Base-by-base conservation (phyloP, 768 basidiomycete genomes). In the Strobilomyces echinocephalus region DNA sequence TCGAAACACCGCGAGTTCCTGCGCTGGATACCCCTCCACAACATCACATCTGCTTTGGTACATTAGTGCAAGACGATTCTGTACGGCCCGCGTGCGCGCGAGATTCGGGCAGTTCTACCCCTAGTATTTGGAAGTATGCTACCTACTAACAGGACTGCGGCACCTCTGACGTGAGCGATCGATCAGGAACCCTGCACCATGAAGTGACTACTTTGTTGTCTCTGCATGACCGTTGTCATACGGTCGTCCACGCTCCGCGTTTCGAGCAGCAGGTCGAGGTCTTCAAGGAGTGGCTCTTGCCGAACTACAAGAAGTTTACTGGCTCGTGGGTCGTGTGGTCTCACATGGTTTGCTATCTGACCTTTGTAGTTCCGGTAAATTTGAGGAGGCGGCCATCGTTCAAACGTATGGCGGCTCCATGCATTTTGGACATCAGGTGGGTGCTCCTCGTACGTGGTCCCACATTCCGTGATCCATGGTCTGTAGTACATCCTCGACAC, bases 201-300 rank as follows among this genome's bases (percentile, higher is more conserved):
- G 50, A 59, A 30, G 64, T 70, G 52, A 53, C 63, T 8, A 76
- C 78, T n/a, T 69, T 73, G 12, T 60, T 70, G 5, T 63, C 63
- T n/a, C 59, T 83, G 16, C 65, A 74, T 12, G 58, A 63, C 15
- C 71, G 67, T 26, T 87, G 84, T 63, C 67, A 60, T 9, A 72
- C 69, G 5, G 63, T 85, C 40, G 62, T 82, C 30, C 68, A 68
- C 4, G 83, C 87, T 3, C 76, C 87, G 21, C 80, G 86, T 20
- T 91, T 82, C 56, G 87, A 91, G 58, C 88, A n/a, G n/a, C n/a
- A 91, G 70, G 80, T 88, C 35, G 76, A 84, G 60, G 80, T 79
- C 9, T 77, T 90, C 50, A 76, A 75, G 50, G 79, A 82, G 45
- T 92, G 90, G 90, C 72, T 92, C 31, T 65, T 88, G n/a, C 90